Percentiles rank a stretch among this genome's conserved stretches.
phyloP scores from a whole-genome alignment of 2,329 filamentous ascomycete species.

The Fusarium scirpi region DNA sequence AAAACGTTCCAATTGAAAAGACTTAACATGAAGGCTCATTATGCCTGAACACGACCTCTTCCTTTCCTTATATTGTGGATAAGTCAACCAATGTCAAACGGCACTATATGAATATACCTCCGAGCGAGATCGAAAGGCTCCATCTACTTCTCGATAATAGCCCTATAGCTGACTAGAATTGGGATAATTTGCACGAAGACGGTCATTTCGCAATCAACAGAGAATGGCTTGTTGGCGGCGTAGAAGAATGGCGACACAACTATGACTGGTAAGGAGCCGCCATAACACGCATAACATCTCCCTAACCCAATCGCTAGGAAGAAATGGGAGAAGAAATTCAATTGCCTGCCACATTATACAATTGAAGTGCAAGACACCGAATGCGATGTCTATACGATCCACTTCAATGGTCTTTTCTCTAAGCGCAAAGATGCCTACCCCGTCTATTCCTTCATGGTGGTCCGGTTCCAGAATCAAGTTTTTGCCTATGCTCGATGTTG shows the following conservation, averaged over 20 bases:
- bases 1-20: no score
- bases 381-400: not conserved
- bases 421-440: not conserved
- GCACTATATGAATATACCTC: rapidly evolving
- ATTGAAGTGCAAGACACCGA: not conserved
- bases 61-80: rapidly evolving
- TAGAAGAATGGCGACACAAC: not conserved
- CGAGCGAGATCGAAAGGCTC: not conserved
- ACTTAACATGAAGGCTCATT: no score
- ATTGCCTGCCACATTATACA: not conserved
- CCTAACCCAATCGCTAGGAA: not conserved
- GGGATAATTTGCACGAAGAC: rapidly evolving
- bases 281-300: not conserved
- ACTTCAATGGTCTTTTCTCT: not conserved
- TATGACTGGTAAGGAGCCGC: not conserved
- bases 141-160: not conserved
- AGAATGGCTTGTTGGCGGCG: not conserved
- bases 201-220: not conserved
- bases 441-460: not conserved
- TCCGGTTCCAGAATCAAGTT: not conserved
- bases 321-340: not conserved
- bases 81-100: not conserved
- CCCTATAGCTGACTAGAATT: not conserved
- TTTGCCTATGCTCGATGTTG: not conserved
- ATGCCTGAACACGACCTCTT: not conserved